Evolutionary conservation across 108 stramenopile species (phyloP).

Genomic region (Stephanodiscus triporus): DNA sequence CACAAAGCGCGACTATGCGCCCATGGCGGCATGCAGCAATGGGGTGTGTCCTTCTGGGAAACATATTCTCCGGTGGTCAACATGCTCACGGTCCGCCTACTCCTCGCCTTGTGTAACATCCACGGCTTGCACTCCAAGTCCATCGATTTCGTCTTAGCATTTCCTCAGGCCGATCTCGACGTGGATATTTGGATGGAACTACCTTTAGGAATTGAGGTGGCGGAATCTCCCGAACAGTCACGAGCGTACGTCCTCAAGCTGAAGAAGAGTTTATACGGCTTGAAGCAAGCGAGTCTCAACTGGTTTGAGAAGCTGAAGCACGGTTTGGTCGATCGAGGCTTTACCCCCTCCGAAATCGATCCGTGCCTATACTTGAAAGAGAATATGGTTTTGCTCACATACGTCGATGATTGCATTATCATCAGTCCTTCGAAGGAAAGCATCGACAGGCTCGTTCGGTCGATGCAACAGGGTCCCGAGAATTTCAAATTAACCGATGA

Average conservation of each 20-base stretch:
- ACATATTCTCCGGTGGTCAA: slow-evolving; percentile 42
- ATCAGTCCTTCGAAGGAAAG: background rate
- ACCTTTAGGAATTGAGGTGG: background rate
- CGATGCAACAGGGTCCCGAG: background rate
- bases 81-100: slow-evolving; percentile 8
- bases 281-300: slow-evolving; percentile 22
- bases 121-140: no score
- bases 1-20: no score
- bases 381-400: no score
- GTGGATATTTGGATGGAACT: slow-evolving; percentile 12
- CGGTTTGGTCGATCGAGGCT: background rate
- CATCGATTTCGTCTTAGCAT: no score
- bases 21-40: no score
- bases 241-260: slow-evolving; percentile 6
- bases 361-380: no score
- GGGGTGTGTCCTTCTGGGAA: slow-evolving; percentile 43
- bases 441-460: background rate
- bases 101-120: no score
- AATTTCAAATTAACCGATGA: no score
- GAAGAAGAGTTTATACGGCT: slow-evolving; percentile 18
- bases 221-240: background rate
- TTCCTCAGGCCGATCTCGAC: background rate
- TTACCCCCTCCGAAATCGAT: slow-evolving; percentile 13
- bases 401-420: no score
- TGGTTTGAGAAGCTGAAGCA: slow-evolving; percentile 15